Evolutionary conservation across 208 protist genomes (phyloP).

Genomic region (Blastocrithidia nonstop): DNA sequence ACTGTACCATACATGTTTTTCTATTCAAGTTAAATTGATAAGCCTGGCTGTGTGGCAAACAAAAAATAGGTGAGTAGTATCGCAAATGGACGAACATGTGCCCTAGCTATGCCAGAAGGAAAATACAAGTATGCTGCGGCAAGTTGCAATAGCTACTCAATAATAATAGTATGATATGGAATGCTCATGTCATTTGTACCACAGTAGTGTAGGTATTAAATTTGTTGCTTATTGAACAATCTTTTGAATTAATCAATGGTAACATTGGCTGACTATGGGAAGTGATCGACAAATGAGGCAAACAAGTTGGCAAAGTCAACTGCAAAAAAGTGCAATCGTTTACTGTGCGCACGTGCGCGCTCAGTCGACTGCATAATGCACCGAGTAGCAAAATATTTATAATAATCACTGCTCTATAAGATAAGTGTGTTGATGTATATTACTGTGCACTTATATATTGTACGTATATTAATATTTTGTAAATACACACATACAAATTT

Average conservation of each 20-base stretch:
- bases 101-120: conserved; percentile 11
- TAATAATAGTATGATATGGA: conserved; percentile 24
- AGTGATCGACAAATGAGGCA: conserved; percentile 9
- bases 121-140: conserved; percentile 45
- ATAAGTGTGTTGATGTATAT: too few relatives aligned
- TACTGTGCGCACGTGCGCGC: too few relatives aligned
- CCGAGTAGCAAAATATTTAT: too few relatives aligned
- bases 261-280: conserved; percentile 8
- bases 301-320: conserved; percentile 40
- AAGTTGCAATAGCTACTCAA: conserved; percentile 38
- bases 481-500: too few relatives aligned
- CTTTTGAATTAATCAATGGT: conserved; percentile 26
- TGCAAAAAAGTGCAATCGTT: conserved; percentile 25
- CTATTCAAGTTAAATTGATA: too few relatives aligned
- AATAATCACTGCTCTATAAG: too few relatives aligned
- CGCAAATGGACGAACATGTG: conserved; percentile 35
- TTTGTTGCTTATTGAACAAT: conserved; percentile 23
- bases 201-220: conserved; percentile 65
- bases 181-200: conserved; percentile 18
- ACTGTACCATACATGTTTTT: neutral
- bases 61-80: conserved; percentile 41
- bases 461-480: too few relatives aligned
- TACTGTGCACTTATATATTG: too few relatives aligned
- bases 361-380: too few relatives aligned
- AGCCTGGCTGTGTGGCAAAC: conserved; percentile 58